Percentiles rank a stretch among this genome's conserved stretches.
Conservation (phyloP, 2,329 filamentous ascomycete genomes). For the Calonectria hongkongensis region DNA sequence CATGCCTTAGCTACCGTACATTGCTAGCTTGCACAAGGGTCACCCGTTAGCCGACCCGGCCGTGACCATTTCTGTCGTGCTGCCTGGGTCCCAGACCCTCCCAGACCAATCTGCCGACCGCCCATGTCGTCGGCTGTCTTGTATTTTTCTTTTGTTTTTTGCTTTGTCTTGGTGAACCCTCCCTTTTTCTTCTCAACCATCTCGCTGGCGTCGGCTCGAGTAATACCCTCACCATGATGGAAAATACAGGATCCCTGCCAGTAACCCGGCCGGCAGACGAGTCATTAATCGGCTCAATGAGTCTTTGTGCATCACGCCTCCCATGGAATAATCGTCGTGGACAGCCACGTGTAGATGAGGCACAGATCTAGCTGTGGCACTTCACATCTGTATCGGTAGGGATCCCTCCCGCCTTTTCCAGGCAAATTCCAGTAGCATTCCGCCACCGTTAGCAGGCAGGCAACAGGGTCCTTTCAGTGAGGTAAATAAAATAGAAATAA, state of each 20-base stretch:
- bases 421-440: slow-evolving; percentile 21
- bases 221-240: slow-evolving; percentile 7
- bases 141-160: slow-evolving; percentile 14
- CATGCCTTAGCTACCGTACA: slow-evolving; percentile 25
- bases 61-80: slow-evolving; percentile 38
- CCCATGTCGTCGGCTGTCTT: slow-evolving; percentile 9
- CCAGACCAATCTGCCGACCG: slow-evolving; percentile 28
- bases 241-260: slow-evolving; percentile 10
- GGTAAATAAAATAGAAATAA: slow-evolving; percentile 17
- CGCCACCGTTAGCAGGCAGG: slow-evolving; percentile 1
- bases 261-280: slow-evolving; percentile 26
- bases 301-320: slow-evolving; percentile 18
- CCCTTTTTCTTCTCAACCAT: slow-evolving; percentile 5
- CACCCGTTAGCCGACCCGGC: slow-evolving; percentile 33
- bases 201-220: slow-evolving; percentile 19
- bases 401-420: slow-evolving; percentile 6
- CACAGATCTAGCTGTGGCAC: slow-evolving; percentile 49
- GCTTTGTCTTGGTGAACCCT: slow-evolving; percentile 36
- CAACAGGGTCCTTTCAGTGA: not conserved
- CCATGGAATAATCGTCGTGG: slow-evolving; percentile 6
- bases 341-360: slow-evolving; percentile 49
- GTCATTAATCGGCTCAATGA: slow-evolving; percentile 10
- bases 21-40: slow-evolving; percentile 35
- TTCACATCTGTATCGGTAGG: slow-evolving; percentile 32
- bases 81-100: slow-evolving; percentile 24